Base-by-base conservation (phyloP, 352 stramenopile genomes). In the Globisporangium okanoganense region DNA sequence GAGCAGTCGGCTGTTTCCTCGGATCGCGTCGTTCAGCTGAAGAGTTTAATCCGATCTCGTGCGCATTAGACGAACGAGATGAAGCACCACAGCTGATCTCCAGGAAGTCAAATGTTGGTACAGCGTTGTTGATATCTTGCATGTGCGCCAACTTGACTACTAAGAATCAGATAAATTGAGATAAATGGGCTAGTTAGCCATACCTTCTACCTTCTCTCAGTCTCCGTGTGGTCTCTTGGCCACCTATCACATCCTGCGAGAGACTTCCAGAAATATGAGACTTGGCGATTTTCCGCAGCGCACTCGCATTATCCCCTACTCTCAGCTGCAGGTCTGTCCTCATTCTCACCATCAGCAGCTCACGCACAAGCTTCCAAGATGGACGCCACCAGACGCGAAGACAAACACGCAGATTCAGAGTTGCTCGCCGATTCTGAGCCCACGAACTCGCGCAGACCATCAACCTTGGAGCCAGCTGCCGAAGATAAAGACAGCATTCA, bases 1-100 rank as follows among this genome's bases (percentile, higher is more conserved):
- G 29, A 60, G 54, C 18, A 51, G 38, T 12, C 54, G 54, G 9
- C 54, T 40, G 40, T 25, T 60, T 13, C 54, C 54, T 35, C 54
- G 54, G 9, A 20, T 33, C 8, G 54, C 54, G 5, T 60, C 61
- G 7, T 66, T 66, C 44, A 56, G 47, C 35, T 60, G 20, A 20
- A 41, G 3, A 13, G 25, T n/a, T 8, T 2, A 40, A 40, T 12
- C n/a, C 12, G 38, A 43, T 43, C 38, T 43, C 38, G 38, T 43
- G 13, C 38, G 38, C 38, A 43, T 43, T 43, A 43, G 13, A 43
- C 13, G 16, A 14, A 20, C 38, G 38, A n/a, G 13, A 16, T 43
- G 8, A 12, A 40, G 35, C n/a, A n/a, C n/a, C n/a, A n/a, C n/a
- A n/a, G n/a, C n/a, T n/a, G n/a, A n/a, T n/a, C 29, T 33, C 6